These are phyloP conservation scores for Penicillium canescens DNA, from an alignment of 495 filamentous ascomycete genomes.

Conservation along the genomic window DNA sequence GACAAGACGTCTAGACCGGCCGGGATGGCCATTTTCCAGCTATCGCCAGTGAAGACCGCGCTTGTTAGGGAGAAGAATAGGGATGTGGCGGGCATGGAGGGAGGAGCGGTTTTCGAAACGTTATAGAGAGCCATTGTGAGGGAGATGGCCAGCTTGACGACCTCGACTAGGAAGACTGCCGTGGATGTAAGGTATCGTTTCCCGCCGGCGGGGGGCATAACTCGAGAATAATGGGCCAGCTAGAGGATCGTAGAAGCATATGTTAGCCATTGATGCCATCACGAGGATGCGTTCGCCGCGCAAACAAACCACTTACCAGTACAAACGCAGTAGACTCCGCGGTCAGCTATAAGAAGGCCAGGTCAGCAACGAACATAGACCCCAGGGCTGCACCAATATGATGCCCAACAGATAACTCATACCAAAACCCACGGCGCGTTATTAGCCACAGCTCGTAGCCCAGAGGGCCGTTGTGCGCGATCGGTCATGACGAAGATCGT, in stretches of 20 bases:
- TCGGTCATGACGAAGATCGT: slow-evolving; percentile 36
- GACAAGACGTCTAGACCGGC: slow-evolving; percentile 87
- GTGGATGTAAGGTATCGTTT: slow-evolving; percentile 92
- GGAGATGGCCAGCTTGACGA: slow-evolving; percentile 85
- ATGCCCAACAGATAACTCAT: slow-evolving; percentile 22
- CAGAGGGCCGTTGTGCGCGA: slow-evolving; percentile 35
- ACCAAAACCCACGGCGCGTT: slow-evolving; percentile 78
- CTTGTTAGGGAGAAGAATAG: slow-evolving; percentile 77
- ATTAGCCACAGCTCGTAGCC: slow-evolving; percentile 71
- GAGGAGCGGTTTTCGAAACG: slow-evolving; percentile 69
- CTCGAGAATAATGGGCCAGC: slow-evolving; percentile 90
- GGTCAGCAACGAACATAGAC: slow-evolving; percentile 11
- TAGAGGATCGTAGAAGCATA: slow-evolving; percentile 24
- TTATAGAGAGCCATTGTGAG: slow-evolving; percentile 87
- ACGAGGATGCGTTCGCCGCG: neutral
- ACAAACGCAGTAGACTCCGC: slow-evolving; percentile 42
- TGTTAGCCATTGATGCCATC: slow-evolving; percentile 12
- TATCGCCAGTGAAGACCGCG: slow-evolving; percentile 85
- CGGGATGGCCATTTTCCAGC: slow-evolving; percentile 93
- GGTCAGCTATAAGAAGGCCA: slow-evolving; percentile 30
- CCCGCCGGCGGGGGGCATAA: slow-evolving; percentile 80
- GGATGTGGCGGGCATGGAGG: slow-evolving; percentile 74
- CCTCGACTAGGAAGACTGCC: slow-evolving; percentile 90
- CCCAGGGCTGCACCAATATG: neutral
- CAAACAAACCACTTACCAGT: slow-evolving; percentile 33